Percentiles rank a stretch among this genome's conserved stretches.
phyloP scores from a whole-genome alignment of 768 basidiomycete genomes.

The Pleurotus tuber-regium region DNA sequence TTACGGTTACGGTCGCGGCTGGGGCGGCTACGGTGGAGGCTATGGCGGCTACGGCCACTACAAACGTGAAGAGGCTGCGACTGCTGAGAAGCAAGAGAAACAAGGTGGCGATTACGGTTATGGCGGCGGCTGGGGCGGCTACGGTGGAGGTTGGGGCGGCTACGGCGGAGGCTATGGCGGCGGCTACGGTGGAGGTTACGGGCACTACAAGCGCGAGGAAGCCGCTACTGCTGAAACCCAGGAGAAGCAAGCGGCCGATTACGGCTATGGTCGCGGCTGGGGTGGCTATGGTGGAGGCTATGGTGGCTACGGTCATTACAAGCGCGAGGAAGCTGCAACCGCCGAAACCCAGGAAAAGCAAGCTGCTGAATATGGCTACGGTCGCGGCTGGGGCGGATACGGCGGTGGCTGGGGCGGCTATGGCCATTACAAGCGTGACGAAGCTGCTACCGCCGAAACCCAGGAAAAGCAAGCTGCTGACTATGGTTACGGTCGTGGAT shows the following conservation, averaged over 20 bases:
- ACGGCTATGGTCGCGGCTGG: not conserved
- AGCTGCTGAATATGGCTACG: not conserved
- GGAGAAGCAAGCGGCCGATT: not conserved
- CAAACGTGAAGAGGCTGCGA: slow-evolving; percentile 8
- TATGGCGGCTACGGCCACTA: too few species aligned
- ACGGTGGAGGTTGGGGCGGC: not conserved
- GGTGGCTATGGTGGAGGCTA: not conserved
- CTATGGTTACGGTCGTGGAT: not conserved
- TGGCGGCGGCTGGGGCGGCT: not conserved
- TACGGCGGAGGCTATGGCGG: not conserved
- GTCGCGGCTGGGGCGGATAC: not conserved
- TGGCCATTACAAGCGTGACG: slow-evolving; percentile 2
- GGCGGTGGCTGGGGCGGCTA: not conserved
- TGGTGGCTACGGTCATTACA: not conserved
- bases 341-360: slow-evolving; percentile 5
- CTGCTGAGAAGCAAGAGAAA: slow-evolving; percentile 1
- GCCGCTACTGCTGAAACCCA: too few species aligned
- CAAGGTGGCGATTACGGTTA: slow-evolving; percentile 3
- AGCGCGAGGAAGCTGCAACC: slow-evolving; percentile 6
- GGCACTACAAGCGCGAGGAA: too few species aligned
- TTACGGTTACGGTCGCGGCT: not conserved
- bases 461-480: not conserved
- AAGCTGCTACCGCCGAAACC: not conserved
- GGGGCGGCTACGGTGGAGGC: not conserved
- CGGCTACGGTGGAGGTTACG: too few species aligned